These are phyloP conservation scores for Eucalyptus camaldulensis DNA, from an alignment of 345 rosid genomes.

Conservation along the genomic window DNA sequence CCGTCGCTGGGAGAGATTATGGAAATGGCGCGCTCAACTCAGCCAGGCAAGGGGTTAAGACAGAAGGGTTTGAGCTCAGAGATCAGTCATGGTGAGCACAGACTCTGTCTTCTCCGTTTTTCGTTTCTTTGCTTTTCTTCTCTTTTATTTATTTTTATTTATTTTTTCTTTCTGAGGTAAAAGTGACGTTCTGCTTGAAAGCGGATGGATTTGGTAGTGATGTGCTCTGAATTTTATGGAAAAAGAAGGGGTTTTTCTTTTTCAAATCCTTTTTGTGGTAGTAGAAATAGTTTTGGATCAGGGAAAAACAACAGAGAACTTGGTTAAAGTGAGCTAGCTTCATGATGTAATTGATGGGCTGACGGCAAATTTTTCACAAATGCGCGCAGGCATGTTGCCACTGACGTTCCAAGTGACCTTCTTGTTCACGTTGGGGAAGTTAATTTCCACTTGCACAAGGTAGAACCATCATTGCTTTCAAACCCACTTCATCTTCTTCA, in stretches of 20 bases:
- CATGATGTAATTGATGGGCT: neutral
- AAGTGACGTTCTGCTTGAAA: neutral
- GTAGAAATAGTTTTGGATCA: neutral
- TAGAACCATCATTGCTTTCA: conserved; percentile 1
- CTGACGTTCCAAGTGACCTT: conserved; percentile 90
- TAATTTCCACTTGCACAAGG: conserved; percentile 89
- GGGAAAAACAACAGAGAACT: neutral
- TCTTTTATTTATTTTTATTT: neutral
- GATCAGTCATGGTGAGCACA: conserved; percentile 70
- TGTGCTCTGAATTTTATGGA: neutral
- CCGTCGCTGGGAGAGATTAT: conserved; percentile 51
- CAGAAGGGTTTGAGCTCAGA: conserved; percentile 80
- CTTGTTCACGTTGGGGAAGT: conserved; percentile 66
- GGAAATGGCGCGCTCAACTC: conserved; percentile 65
- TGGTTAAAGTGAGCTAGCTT: neutral
- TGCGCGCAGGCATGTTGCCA: conserved; percentile 64
- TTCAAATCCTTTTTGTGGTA: neutral
- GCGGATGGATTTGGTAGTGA: neutral
- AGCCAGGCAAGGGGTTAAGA: conserved; percentile 51
- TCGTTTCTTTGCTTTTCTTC: neutral
- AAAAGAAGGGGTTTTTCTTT: neutral
- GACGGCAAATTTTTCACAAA: neutral
- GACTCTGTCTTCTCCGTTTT: neutral
- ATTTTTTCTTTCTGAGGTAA: too few species aligned
- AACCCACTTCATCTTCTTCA: neutral